Evolutionary conservation across 148 eudicot genomes (phyloP), one percentile per base, ranked within the genome.

Genomic region (Pharnaceum exiguum): DNA sequence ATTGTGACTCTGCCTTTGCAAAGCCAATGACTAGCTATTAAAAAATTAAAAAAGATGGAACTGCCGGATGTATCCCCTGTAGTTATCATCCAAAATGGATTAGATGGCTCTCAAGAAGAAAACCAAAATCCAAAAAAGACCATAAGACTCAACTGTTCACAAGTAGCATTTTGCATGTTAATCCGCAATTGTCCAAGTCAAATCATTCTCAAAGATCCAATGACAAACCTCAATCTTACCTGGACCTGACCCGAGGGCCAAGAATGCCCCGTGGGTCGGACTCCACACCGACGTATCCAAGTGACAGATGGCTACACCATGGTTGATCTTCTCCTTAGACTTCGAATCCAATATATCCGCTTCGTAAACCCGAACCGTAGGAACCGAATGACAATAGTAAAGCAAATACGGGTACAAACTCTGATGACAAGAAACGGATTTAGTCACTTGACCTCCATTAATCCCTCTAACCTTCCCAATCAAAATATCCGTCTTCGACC

Each of bases 141-240:
- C 33, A 16, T 62, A 23, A 46, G 1, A 25, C 15, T 17, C 37
- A 10, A 27, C 11, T 22, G 26, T 4, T 13, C 11, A 8, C 21
- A 7, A 39, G 12, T 25, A 36, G 18, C 25, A 13, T 10, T 27
- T 51, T n/a, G n/a, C n/a, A n/a, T n/a, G n/a, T 63, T 54, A 81
- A 79, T 84, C 91, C 7, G 78, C 89, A 35, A 58, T 56, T 3
- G 84, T 60, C 96, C 96, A 89, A 32, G 89, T 81, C 74, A 89
- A 74, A 55, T 89, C 96, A 62, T 85, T 89, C 74, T 89, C 96
- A 60, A 85, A 89, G 45, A 89, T 89, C 96, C 96, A 89, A 57
- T 89, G 96, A 38, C 96, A 89, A 10, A 89, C 96, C 66, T 89
- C 96, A 25, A 89, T 89, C 61, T 83, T 79, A 5, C 96, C 94